Evolutionary conservation across 352 stramenopile species (phyloP), one percentile per base, ranked within the genome.

Genomic region (Hyaloperonospora brassicae): DNA sequence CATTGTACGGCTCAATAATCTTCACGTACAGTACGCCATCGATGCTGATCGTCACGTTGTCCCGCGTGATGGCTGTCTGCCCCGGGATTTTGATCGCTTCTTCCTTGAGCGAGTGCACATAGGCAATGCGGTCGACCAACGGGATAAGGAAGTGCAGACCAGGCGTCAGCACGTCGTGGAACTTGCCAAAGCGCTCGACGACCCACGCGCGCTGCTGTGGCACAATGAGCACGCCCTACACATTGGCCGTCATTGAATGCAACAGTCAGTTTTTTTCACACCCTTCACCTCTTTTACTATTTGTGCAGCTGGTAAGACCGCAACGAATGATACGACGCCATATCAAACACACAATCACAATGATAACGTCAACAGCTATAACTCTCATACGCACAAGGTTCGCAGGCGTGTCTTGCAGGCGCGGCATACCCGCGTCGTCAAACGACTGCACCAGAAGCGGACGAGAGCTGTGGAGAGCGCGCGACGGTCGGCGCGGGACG

Each of bases 11-110:
- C 31, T 95, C 73, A 24, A 90, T 84, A 47, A 95, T 89, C 74
- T 93, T 94, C 45, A 96, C 79, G 70, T 96, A 96, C 21, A 96
- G 73, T 58, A 96, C 87, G 42, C 87, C 88, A 56, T 96, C 88
- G 36, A 96, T 96, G 61, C 76, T 87, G 55, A 96, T 95, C 38
- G 85, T 93, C 52, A 95, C 87, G 52, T 96, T 96, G 66, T 96
- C 88, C 47, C 87, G 84, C 21, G 88, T 96, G 58, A 96, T 96
- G 23, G 87, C 86, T 41, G 81, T 84, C 58, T 96, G 88, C 11
- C 82, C 85, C 0, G 87, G 84, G 44, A 96, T 95, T 60, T 93
- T 90, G 57, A 96, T 93, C 8, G 87, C 84, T 56, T 95, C 81
- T 61, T 96, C 88, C 64, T 96, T 96, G 17, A 96, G 66, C 56